These are phyloP conservation scores for Apiospora sp. DNA, from an alignment of 2,329 filamentous ascomycete species.

Conservation along the genomic window DNA sequence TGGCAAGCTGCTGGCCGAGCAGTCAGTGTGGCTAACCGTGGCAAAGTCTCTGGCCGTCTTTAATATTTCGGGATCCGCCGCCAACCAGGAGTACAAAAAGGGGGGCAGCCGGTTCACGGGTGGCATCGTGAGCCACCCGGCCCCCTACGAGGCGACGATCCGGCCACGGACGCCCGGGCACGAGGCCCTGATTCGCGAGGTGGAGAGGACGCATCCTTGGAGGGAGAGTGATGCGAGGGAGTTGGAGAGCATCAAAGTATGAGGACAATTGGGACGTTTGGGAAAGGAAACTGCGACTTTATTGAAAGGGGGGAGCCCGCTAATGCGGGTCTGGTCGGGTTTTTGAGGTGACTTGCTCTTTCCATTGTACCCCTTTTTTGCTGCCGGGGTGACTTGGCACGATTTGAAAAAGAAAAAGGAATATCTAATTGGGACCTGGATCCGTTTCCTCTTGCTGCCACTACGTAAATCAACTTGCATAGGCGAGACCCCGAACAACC, in stretches of 20 bases:
- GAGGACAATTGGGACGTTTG: no score
- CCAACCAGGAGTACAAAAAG: conserved; percentile 37
- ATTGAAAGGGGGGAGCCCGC: neutral
- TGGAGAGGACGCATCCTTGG: conserved; percentile 35
- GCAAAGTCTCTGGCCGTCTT: conserved; percentile 63
- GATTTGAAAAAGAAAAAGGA: no score
- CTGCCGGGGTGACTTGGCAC: no score
- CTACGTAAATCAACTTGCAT: neutral
- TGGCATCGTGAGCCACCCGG: conserved; percentile 37
- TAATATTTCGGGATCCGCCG: conserved; percentile 43
- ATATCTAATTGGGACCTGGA: neutral
- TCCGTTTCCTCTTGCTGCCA: neutral
- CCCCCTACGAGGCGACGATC: conserved; percentile 35
- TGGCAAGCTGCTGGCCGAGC: conserved; percentile 59
- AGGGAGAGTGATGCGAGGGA: conserved; percentile 28
- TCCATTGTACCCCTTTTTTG: no score
- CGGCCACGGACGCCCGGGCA: conserved; percentile 37
- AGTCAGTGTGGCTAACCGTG: conserved; percentile 54
- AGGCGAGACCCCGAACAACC: neutral
- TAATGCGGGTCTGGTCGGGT: no score
- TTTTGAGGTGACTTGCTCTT: no score
- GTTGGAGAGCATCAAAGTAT: neutral
- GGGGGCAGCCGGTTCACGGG: conserved; percentile 47
- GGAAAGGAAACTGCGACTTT: no score
- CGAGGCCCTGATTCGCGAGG: conserved; percentile 35